phyloP scores from a whole-genome alignment of 1,284 basidiomycete genomes.

The Cryptococcus wingfieldii region DNA sequence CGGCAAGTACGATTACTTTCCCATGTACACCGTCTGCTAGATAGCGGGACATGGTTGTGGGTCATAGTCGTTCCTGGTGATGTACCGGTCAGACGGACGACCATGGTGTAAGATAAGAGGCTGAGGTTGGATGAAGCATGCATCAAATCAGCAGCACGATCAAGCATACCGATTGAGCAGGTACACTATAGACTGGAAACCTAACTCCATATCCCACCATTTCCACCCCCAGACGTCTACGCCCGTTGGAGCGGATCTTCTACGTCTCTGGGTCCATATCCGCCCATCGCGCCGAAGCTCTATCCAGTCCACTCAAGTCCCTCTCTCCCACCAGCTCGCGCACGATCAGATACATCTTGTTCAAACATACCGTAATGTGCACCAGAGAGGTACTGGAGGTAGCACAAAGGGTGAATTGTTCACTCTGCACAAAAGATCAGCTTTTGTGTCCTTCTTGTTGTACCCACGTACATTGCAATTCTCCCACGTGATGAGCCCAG shows the following conservation, averaged over 20 bases:
- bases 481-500: slow-evolving; percentile 8
- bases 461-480: slow-evolving; percentile 4
- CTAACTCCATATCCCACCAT: neutral
- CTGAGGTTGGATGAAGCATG: neutral
- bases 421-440: slow-evolving; percentile 16
- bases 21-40: slow-evolving; percentile 75
- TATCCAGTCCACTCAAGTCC: slow-evolving; percentile 38
- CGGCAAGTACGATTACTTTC: slow-evolving; percentile 72
- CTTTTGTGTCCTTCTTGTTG: neutral
- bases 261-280: slow-evolving; percentile 2
- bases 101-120: neutral
- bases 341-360: slow-evolving; percentile 36
- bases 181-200: neutral
- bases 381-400: slow-evolving; percentile 40
- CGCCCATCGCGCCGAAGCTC: slow-evolving; percentile 35
- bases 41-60: neutral
- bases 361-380: slow-evolving; percentile 33
- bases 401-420: slow-evolving; percentile 43
- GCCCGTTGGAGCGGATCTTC: too few species aligned
- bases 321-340: slow-evolving; percentile 39
- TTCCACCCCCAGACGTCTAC: neutral
- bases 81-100: too few species aligned
- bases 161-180: neutral
- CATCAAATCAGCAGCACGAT: neutral
- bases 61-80: too few species aligned